Base-by-base conservation (phyloP, 257 asterid genomes). In the Solanum etuberosum region DNA sequence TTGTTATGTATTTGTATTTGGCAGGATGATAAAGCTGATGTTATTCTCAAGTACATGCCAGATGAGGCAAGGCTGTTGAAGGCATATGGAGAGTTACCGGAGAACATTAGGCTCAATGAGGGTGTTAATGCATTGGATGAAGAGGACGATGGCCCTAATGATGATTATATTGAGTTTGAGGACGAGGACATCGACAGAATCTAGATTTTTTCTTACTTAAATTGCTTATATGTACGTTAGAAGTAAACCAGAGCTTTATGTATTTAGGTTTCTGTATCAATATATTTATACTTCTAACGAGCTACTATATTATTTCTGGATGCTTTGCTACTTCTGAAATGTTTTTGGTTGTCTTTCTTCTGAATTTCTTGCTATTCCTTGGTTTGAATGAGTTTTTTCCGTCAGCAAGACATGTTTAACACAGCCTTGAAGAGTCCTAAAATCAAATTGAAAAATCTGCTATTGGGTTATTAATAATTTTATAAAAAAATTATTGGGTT, bases 21-120 rank as follows among this genome's bases (percentile, higher is more conserved):
- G 2, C 91, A 96, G 98, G 99, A 96, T 90, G 98, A 95, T 91
- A 96, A 96, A 91, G 98, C 99, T 73, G 99, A 96, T 90, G 97
- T 95, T 3, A 95, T 95, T 87, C 92, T 94, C 90, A 96, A 96
- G 91, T 96, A 94, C 91, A 94, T 94, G 97, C 95, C 97, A 3
- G 98, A 96, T 57, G 99, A 96, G 72, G 99, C 99, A 0, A 93
- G 99, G 92, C 89, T 94, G 76, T 83, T 95, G 93, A 96, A 96
- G 91, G 98, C 99, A 2, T 96, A 96, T 54, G 98, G 98, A 31
- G 99, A 96, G 91, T 89, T 96, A 84, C 99, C 99, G 1, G 98
- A 93, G 88, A 96, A 61, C 93, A 92, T 91, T 9, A 92, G 96
- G 94, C 95, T 96, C 71, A 93, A 93, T 11, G 99, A 94, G 90